phyloP scores from a whole-genome alignment of 495 filamentous ascomycete genomes.

The Corynascus novoguineensis region DNA sequence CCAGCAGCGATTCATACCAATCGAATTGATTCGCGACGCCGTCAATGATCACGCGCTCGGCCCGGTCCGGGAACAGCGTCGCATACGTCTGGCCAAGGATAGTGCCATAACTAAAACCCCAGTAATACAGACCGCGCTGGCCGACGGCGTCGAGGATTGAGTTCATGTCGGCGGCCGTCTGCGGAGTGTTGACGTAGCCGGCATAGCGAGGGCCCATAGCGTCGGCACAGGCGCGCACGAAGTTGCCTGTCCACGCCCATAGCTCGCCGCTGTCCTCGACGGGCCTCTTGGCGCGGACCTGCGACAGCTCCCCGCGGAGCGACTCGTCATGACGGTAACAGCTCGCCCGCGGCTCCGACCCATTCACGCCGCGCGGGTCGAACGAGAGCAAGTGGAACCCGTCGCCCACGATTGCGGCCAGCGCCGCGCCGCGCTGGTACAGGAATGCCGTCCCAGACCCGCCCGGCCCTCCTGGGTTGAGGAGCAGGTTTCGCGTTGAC shows the following conservation, averaged over 20 bases:
- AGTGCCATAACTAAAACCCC: slow-evolving; percentile 63
- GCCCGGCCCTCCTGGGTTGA: slow-evolving; percentile 46
- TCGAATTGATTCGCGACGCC: slow-evolving; percentile 38
- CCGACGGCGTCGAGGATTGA: slow-evolving; percentile 42
- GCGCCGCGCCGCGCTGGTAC: slow-evolving; percentile 27
- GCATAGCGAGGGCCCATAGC: slow-evolving; percentile 40
- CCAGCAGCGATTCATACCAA: slow-evolving; percentile 32
- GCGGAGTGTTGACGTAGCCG: slow-evolving; percentile 42
- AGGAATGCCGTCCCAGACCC: slow-evolving; percentile 36
- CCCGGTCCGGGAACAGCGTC: slow-evolving; percentile 38
- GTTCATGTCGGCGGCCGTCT: slow-evolving; percentile 49
- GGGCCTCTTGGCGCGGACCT: slow-evolving; percentile 26
- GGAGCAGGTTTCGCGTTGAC: slow-evolving; percentile 32
- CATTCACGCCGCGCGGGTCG: slow-evolving; percentile 44
- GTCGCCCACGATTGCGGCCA: slow-evolving; percentile 38
- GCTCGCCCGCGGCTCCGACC: slow-evolving; percentile 31
- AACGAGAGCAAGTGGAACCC: slow-evolving; percentile 41
- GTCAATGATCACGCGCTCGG: slow-evolving; percentile 39
- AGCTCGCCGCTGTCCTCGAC: slow-evolving; percentile 36
- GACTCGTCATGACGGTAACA: slow-evolving; percentile 35
- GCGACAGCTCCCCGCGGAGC: slow-evolving; percentile 21
- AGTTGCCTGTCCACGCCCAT: slow-evolving; percentile 36
- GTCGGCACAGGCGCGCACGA: slow-evolving; percentile 36
- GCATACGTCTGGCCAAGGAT: slow-evolving; percentile 54
- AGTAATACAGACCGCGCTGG: slow-evolving; percentile 47